Evolutionary conservation across 2,329 filamentous ascomycete species (phyloP).

Genomic region (Penicillium sp.): DNA sequence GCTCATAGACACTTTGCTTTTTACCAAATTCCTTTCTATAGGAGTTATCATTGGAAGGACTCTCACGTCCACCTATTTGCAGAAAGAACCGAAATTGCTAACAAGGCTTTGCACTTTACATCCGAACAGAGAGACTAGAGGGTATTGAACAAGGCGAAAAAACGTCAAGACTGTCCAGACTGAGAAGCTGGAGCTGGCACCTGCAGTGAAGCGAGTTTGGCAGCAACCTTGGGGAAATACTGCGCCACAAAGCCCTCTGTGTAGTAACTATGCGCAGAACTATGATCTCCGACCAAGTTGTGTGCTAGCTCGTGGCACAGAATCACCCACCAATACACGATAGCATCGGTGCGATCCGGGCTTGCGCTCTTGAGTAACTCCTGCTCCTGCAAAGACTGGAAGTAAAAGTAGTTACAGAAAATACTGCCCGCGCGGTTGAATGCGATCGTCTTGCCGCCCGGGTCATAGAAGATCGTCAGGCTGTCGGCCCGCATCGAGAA

Average conservation of each 20-base stretch:
- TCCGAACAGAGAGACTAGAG: background rate
- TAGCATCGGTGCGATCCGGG: slow-evolving; percentile 55
- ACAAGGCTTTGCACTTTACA: background rate
- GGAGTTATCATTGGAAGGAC: background rate
- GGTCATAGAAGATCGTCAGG: slow-evolving; percentile 82
- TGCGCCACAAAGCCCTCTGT: slow-evolving; percentile 70
- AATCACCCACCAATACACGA: slow-evolving; percentile 90
- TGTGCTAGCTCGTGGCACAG: slow-evolving; percentile 91
- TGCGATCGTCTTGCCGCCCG: slow-evolving; percentile 69
- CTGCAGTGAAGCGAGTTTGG: slow-evolving; percentile 38
- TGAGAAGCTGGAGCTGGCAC: background rate
- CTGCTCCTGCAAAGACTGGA: slow-evolving; percentile 63
- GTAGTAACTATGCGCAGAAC: slow-evolving; percentile 72
- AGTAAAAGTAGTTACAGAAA: slow-evolving; percentile 90
- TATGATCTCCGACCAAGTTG: slow-evolving; percentile 73
- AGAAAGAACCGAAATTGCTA: background rate
- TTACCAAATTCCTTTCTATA: background rate
- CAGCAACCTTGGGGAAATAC: slow-evolving; percentile 64
- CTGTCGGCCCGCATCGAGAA: slow-evolving; percentile 62
- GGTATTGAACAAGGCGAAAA: slow-evolving; percentile 7
- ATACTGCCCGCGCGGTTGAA: slow-evolving; percentile 83
- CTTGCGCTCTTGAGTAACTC: slow-evolving; percentile 35
- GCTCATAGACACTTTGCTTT: background rate
- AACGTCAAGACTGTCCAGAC: background rate
- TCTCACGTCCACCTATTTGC: background rate